These are phyloP conservation scores for Paracoccidioides brasiliensis DNA, from an alignment of 2,329 filamentous ascomycete species.

Conservation along the genomic window DNA sequence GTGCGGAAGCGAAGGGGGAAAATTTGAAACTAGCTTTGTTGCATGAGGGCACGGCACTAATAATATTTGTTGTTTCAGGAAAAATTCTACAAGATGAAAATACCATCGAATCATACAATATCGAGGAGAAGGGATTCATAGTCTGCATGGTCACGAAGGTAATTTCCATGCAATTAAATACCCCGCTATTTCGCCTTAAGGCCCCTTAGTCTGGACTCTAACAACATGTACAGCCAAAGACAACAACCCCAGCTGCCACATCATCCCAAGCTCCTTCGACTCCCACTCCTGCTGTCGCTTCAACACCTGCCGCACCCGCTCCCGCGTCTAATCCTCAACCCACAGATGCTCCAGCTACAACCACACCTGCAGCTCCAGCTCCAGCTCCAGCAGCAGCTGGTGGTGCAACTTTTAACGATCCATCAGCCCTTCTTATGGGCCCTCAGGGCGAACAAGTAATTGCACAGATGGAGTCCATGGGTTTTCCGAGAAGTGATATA, in stretches of 20 bases:
- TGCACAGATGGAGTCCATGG: conserved; percentile 93
- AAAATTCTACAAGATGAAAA: conserved; percentile 98
- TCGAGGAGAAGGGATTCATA: conserved; percentile 98
- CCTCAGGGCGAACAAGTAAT: conserved; percentile 69
- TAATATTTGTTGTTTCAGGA: conserved; percentile 40
- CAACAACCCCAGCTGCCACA: conserved; percentile 27
- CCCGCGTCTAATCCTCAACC: conserved; percentile 7
- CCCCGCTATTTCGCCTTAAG: background rate
- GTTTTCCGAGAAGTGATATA: conserved; percentile 77
- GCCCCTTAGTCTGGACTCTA: background rate
- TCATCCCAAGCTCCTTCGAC: conserved; percentile 26
- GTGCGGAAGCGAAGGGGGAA: background rate
- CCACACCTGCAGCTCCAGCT: conserved; percentile 10
- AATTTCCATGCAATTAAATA: conserved; percentile 14
- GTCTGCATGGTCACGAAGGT: conserved; percentile 99
- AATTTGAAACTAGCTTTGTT: background rate
- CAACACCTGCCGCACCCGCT: conserved; percentile 10
- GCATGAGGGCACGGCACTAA: background rate
- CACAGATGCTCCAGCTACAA: conserved; percentile 9
- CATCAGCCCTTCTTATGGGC: conserved; percentile 76
- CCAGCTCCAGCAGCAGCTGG: conserved; percentile 33
- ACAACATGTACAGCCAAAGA: conserved; percentile 51
- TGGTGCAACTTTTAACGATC: conserved; percentile 48
- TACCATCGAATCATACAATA: conserved; percentile 91
- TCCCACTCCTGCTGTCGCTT: conserved; percentile 7